These are phyloP conservation scores for Podila epigama DNA, from an alignment of 192 early-diverging fungal species.

Conservation along the genomic window DNA sequence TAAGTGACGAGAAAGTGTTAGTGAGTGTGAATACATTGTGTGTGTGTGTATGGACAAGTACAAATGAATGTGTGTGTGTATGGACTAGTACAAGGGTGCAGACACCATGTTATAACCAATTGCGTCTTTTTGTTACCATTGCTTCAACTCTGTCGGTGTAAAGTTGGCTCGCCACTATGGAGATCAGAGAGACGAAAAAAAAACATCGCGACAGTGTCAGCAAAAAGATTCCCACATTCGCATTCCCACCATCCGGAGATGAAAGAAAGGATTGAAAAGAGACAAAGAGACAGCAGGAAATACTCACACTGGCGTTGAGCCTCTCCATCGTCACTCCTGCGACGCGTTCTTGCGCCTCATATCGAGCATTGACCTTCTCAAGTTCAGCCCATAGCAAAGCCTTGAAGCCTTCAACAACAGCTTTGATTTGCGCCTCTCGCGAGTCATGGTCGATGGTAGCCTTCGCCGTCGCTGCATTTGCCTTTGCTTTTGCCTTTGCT, in stretches of 20 bases:
- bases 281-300: too few species aligned
- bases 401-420: slow-evolving; percentile 47
- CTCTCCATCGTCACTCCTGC: slow-evolving; percentile 43
- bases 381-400: slow-evolving; percentile 52
- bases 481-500: not conserved
- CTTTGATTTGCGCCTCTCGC: slow-evolving; percentile 11
- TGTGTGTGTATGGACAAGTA: too few species aligned
- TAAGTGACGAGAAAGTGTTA: too few species aligned
- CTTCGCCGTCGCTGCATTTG: not conserved
- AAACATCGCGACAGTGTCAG: not conserved
- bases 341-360: slow-evolving; percentile 47
- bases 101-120: not conserved
- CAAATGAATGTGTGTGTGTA: too few species aligned
- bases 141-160: slow-evolving; percentile 38
- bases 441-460: slow-evolving; percentile 2
- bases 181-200: not conserved
- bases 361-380: slow-evolving; percentile 61
- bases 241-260: not conserved
- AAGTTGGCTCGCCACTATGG: slow-evolving; percentile 45
- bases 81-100: not conserved
- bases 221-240: not conserved
- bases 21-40: too few species aligned
- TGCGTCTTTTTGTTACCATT: slow-evolving; percentile 14
- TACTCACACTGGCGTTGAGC: slow-evolving; percentile 41
- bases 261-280: not conserved